These are phyloP conservation scores for Skeletonema marinoi DNA, from an alignment of 108 stramenopile species.

Conservation along the genomic window DNA sequence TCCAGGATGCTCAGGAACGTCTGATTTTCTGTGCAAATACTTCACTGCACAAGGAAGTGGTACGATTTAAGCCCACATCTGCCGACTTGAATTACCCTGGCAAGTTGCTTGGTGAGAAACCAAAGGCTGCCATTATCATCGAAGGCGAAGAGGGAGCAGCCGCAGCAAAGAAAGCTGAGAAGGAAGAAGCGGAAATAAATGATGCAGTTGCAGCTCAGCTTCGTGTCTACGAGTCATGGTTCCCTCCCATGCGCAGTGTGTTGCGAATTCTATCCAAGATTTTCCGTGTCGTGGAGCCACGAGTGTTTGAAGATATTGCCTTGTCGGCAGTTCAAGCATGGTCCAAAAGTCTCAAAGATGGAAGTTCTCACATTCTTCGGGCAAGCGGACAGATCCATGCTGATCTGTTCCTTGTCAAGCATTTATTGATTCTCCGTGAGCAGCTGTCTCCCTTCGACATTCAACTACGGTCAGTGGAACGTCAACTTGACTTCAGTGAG, in stretches of 20 bases:
- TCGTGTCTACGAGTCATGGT: slow-evolving; percentile 89
- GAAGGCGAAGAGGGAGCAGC: slow-evolving; percentile 26
- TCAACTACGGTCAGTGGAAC: slow-evolving; percentile 84
- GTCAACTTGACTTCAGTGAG: slow-evolving; percentile 89
- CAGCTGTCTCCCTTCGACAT: slow-evolving; percentile 94
- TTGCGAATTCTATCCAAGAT: slow-evolving; percentile 87
- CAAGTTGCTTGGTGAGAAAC: slow-evolving; percentile 58
- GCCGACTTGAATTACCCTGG: slow-evolving; percentile 84
- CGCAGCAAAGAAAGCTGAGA: background rate
- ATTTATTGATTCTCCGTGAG: slow-evolving; percentile 90
- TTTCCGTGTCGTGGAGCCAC: slow-evolving; percentile 90
- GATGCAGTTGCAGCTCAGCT: slow-evolving; percentile 75
- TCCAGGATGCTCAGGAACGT: slow-evolving; percentile 90
- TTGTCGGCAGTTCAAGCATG: slow-evolving; percentile 81
- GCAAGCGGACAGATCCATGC: slow-evolving; percentile 74
- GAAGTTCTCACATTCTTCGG: slow-evolving; percentile 62
- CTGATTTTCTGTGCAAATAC: slow-evolving; percentile 86
- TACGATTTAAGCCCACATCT: slow-evolving; percentile 81
- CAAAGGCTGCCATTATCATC: slow-evolving; percentile 33
- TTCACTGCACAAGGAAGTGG: slow-evolving; percentile 77
- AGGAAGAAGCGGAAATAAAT: slow-evolving; percentile 22
- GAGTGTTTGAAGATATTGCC: slow-evolving; percentile 93
- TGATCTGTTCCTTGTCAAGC: slow-evolving; percentile 90
- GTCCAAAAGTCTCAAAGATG: slow-evolving; percentile 81
- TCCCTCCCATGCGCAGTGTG: slow-evolving; percentile 89